phyloP scores from a whole-genome alignment of 1,284 basidiomycete genomes.

The Cryptococcus amylolentus region DNA sequence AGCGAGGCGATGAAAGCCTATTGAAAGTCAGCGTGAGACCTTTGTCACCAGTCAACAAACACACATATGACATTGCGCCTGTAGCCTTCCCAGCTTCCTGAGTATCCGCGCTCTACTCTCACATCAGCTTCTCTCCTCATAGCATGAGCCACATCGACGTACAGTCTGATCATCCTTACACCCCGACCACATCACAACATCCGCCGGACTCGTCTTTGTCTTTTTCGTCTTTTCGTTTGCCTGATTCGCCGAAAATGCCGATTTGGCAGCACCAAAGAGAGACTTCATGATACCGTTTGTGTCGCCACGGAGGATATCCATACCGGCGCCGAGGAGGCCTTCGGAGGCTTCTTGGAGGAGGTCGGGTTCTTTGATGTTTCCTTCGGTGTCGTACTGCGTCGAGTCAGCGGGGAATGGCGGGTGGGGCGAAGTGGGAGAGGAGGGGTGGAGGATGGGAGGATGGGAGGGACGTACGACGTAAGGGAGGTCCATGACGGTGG shows the following conservation, averaged over 20 bases:
- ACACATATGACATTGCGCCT: conserved; percentile 66
- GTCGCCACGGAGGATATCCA: conserved; percentile 58
- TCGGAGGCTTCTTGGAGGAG: conserved; percentile 71
- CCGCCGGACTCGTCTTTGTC: conserved; percentile 74
- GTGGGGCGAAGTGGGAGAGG: background rate
- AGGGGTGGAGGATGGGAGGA: background rate
- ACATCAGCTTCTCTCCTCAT: background rate
- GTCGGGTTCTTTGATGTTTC: conserved; percentile 89
- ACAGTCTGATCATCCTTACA: conserved; percentile 91
- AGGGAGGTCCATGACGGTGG: conserved; percentile 52
- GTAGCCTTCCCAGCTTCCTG: conserved; percentile 73
- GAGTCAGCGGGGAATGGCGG: background rate
- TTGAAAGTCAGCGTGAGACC: conserved; percentile 5
- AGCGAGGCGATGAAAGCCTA: conserved; percentile 72
- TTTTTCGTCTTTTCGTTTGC: conserved; percentile 62
- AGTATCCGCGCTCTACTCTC: conserved; percentile 63
- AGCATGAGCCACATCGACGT: conserved; percentile 9
- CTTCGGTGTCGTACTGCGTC: conserved; percentile 78
- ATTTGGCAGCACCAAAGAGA: conserved; percentile 42
- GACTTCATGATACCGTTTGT: conserved; percentile 62
- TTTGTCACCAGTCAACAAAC: background rate
- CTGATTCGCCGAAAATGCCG: conserved; percentile 53
- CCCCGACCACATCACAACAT: conserved; percentile 68
- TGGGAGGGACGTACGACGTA: conserved; percentile 53
- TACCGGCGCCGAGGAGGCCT: conserved; percentile 57